Conservation (phyloP, 495 filamentous ascomycete species). For the Penicillium parvum region DNA sequence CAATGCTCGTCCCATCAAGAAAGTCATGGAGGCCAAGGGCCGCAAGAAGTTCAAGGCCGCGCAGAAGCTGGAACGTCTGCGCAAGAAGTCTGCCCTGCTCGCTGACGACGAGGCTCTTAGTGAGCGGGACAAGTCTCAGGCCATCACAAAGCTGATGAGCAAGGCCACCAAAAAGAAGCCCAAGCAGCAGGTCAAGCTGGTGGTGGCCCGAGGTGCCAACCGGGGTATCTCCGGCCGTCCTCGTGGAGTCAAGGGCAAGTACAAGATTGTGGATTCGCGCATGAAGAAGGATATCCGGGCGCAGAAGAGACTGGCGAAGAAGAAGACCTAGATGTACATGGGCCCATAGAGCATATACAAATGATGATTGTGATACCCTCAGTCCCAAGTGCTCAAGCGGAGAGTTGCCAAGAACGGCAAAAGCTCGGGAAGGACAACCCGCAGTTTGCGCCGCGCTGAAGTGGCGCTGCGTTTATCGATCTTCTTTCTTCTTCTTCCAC, state of each 20-base stretch:
- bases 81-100: slow-evolving; percentile 87
- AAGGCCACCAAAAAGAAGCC: slow-evolving; percentile 83
- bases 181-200: slow-evolving; percentile 76
- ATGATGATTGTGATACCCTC: no score
- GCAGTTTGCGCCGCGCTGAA: no score
- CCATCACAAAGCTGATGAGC: slow-evolving; percentile 75
- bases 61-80: slow-evolving; percentile 82
- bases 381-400: no score
- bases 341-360: slow-evolving; percentile 11
- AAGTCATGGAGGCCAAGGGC: slow-evolving; percentile 92
- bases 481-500: slow-evolving; percentile 2
- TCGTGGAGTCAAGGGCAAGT: slow-evolving; percentile 88
- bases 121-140: slow-evolving; percentile 89
- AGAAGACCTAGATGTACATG: slow-evolving; percentile 39
- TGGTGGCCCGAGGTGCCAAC: slow-evolving; percentile 83
- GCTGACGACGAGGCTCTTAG: slow-evolving; percentile 85
- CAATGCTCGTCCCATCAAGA: slow-evolving; percentile 98
- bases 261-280: slow-evolving; percentile 96
- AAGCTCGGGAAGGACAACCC: no score
- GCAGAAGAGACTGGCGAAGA: slow-evolving; percentile 76
- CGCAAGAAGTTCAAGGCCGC: slow-evolving; percentile 96
- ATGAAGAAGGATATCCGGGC: slow-evolving; percentile 98
- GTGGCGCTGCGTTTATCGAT: slow-evolving; percentile 20
- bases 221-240: slow-evolving; percentile 75
- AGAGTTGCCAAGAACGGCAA: no score